Conservation (phyloP, 2,329 filamentous ascomycete genomes). For the Alternaria hordeiaustralica region DNA sequence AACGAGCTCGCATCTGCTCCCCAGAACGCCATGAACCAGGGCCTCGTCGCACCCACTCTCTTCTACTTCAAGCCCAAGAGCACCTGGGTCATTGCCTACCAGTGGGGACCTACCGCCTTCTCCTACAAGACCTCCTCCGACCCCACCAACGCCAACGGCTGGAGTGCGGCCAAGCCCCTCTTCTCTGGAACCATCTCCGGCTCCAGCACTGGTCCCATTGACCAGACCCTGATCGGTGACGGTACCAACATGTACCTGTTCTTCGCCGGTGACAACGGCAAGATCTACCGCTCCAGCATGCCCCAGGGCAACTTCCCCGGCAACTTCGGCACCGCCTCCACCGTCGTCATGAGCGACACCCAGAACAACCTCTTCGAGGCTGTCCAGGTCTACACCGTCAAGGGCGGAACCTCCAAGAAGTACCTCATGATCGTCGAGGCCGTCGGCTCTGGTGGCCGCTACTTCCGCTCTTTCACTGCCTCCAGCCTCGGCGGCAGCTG, state of each 20-base stretch:
- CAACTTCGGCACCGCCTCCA: constrained; percentile 61
- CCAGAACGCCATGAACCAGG: constrained; percentile 59
- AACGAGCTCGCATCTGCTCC: constrained; percentile 57
- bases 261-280: constrained; percentile 71
- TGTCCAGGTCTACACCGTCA: constrained; percentile 69
- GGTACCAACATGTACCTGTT: constrained; percentile 69
- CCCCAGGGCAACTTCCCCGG: constrained; percentile 67
- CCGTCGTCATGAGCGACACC: constrained; percentile 60
- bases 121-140: constrained; percentile 66
- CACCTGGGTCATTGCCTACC: constrained; percentile 70
- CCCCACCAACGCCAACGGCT: constrained; percentile 64
- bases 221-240: constrained; percentile 70
- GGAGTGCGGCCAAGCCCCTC: constrained; percentile 61
- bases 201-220: constrained; percentile 63
- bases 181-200: constrained; percentile 62
- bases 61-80: constrained; percentile 69
- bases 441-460: constrained; percentile 64
- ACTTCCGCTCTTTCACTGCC: constrained; percentile 72
- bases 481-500: constrained; percentile 63
- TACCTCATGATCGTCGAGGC: constrained; percentile 75
- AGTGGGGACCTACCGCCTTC: constrained; percentile 68
- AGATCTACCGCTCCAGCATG: constrained; percentile 70
- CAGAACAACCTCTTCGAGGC: constrained; percentile 68
- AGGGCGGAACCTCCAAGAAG: constrained; percentile 54
- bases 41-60: constrained; percentile 65